Evolutionary conservation across 2,329 filamentous ascomycete species (phyloP).

Genomic region (Xylaria polymorpha): DNA sequence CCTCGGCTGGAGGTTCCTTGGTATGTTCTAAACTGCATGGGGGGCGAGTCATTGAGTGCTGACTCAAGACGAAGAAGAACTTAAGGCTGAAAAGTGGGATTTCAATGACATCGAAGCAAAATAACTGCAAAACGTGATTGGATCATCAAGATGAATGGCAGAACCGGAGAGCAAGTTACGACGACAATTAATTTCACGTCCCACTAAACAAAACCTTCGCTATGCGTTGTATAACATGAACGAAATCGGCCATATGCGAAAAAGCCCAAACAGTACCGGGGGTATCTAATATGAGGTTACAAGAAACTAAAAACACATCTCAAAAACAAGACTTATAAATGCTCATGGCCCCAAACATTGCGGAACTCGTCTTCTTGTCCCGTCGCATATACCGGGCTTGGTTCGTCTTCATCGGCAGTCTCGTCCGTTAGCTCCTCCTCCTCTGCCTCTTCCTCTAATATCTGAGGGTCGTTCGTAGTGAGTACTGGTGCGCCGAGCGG

Average conservation of each 20-base stretch:
- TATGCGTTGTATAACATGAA: constrained; percentile 31
- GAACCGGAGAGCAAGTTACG: not conserved
- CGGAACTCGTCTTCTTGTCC: constrained; percentile 47
- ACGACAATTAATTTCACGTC: constrained; percentile 20
- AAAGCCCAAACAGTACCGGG: constrained; percentile 34
- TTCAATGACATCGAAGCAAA: not conserved
- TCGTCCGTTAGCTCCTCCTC: constrained; percentile 47
- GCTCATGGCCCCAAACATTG: constrained; percentile 48
- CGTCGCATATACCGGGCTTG: constrained; percentile 42
- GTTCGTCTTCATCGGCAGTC: constrained; percentile 34
- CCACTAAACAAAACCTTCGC: constrained; percentile 30
- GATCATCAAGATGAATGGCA: not conserved
- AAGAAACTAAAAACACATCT: constrained; percentile 36
- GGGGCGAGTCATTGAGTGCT: not conserved
- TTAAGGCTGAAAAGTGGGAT: not conserved
- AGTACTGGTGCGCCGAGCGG: constrained; percentile 50
- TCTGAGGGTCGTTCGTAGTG: constrained; percentile 49
- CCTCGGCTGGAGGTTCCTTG: not conserved
- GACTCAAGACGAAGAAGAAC: too few relatives aligned
- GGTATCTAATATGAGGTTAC: constrained; percentile 42
- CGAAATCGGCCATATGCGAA: constrained; percentile 29
- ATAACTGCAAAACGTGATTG: not conserved
- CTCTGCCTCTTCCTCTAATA: constrained; percentile 50
- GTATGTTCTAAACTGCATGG: not conserved
- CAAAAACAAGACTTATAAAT: constrained; percentile 36